phyloP scores from a whole-genome alignment of 2,329 filamentous ascomycete genomes.

The Didymosphaeria variabile region DNA sequence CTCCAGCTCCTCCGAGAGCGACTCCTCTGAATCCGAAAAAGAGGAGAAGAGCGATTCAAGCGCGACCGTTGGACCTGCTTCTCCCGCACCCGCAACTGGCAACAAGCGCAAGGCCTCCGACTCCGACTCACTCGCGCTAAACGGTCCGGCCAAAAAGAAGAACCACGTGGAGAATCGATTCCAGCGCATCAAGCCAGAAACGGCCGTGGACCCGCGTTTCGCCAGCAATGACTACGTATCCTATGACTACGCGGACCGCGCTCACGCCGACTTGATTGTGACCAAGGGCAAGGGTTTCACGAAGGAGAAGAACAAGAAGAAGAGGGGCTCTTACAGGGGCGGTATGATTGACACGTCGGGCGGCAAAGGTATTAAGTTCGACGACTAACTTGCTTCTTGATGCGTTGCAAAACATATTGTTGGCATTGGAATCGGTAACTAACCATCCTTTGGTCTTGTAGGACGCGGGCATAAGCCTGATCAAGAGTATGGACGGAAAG shows the following conservation, averaged over 20 bases:
- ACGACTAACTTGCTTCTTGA: slow-evolving; percentile 66
- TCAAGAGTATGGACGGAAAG: background rate
- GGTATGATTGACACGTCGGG: slow-evolving; percentile 84
- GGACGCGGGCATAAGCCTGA: slow-evolving; percentile 4
- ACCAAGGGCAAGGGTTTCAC: slow-evolving; percentile 97
- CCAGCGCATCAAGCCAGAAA: slow-evolving; percentile 77
- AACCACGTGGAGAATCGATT: slow-evolving; percentile 65
- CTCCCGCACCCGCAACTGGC: slow-evolving; percentile 41
- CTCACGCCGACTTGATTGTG: slow-evolving; percentile 86
- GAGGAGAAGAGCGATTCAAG: slow-evolving; percentile 55
- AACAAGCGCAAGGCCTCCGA: slow-evolving; percentile 55
- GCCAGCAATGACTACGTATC: slow-evolving; percentile 81
- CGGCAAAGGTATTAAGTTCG: slow-evolving; percentile 92
- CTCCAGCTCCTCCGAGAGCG: slow-evolving; percentile 30
- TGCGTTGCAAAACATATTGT: background rate
- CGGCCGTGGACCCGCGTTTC: slow-evolving; percentile 73
- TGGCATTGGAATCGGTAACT: background rate
- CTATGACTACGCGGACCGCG: slow-evolving; percentile 88
- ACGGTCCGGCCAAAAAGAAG: slow-evolving; percentile 44
- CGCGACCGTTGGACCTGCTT: slow-evolving; percentile 44
- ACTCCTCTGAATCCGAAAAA: slow-evolving; percentile 30
- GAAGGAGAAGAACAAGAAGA: slow-evolving; percentile 97
- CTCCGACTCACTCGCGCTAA: slow-evolving; percentile 38
- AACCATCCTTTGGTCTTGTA: slow-evolving; percentile 7
- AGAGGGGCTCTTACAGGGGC: slow-evolving; percentile 85